These are phyloP conservation scores for Botrytis hyacinthi DNA, from an alignment of 2,329 filamentous ascomycete species.

Conservation along the genomic window DNA sequence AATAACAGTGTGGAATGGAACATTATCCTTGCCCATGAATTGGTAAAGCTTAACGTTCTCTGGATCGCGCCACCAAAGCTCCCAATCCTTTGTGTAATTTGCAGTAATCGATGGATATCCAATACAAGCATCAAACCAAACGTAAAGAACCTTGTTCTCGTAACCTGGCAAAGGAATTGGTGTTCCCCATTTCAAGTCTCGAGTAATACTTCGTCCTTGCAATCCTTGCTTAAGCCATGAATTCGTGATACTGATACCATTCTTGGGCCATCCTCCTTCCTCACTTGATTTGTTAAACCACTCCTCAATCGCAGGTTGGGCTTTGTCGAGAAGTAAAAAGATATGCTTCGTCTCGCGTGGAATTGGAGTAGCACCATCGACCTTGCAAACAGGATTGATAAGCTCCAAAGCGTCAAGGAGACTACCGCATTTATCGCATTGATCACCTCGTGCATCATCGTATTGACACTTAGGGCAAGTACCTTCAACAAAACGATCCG, in stretches of 20 bases:
- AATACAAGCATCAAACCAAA: slow-evolving; percentile 84
- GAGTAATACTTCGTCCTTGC: slow-evolving; percentile 82
- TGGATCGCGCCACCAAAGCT: slow-evolving; percentile 91
- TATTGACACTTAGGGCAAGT: slow-evolving; percentile 73
- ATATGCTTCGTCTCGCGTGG: slow-evolving; percentile 84
- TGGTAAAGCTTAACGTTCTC: slow-evolving; percentile 87
- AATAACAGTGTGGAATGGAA: slow-evolving; percentile 79
- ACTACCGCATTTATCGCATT: slow-evolving; percentile 71
- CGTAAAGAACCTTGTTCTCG: slow-evolving; percentile 81
- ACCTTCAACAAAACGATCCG: slow-evolving; percentile 83
- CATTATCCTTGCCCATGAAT: slow-evolving; percentile 92
- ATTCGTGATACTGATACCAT: slow-evolving; percentile 73
- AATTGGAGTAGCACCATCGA: slow-evolving; percentile 79
- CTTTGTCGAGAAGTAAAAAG: slow-evolving; percentile 80
- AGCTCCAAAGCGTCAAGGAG: slow-evolving; percentile 60
- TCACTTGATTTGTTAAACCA: slow-evolving; percentile 75
- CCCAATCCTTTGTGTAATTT: slow-evolving; percentile 84
- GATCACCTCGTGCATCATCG: slow-evolving; percentile 68
- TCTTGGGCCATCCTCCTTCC: slow-evolving; percentile 73
- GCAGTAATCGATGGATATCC: slow-evolving; percentile 95
- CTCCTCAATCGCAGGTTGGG: slow-evolving; percentile 71
- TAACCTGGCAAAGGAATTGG: slow-evolving; percentile 56
- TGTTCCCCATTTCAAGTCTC: slow-evolving; percentile 86
- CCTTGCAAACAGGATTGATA: slow-evolving; percentile 85
- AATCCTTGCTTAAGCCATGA: slow-evolving; percentile 82